Percentiles rank a stretch among this genome's conserved stretches.
phyloP scores from a whole-genome alignment of 106 monocot species.

The Xerophyta viscosa region DNA sequence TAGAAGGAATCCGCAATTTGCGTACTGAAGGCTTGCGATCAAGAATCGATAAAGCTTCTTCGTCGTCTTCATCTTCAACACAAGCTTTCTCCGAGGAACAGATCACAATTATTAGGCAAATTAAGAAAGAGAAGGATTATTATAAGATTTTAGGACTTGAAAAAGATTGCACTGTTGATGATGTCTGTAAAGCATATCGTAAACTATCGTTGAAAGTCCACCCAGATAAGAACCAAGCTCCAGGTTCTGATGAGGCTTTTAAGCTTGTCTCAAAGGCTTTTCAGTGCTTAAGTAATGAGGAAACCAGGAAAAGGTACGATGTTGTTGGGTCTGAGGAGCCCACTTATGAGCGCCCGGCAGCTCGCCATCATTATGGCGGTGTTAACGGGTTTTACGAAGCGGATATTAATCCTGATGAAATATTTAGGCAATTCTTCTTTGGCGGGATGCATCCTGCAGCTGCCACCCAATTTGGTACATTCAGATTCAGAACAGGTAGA shows the following conservation, averaged over 20 bases:
- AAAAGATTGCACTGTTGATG: conserved; percentile 65
- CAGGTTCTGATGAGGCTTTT: conserved; percentile 90
- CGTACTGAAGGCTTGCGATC: background rate
- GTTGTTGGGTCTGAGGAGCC: conserved; percentile 78
- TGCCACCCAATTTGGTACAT: conserved; percentile 52
- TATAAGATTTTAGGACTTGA: conserved; percentile 84
- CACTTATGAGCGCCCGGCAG: conserved; percentile 3
- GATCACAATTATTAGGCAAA: conserved; percentile 54
- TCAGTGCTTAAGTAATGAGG: conserved; percentile 87
- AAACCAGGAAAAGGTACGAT: conserved; percentile 72
- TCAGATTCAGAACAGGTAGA: conserved; percentile 55
- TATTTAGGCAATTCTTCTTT: conserved; percentile 94
- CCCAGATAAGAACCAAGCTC: conserved; percentile 93
- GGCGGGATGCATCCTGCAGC: conserved; percentile 42
- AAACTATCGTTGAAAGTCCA: conserved; percentile 94
- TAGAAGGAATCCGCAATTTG: background rate
- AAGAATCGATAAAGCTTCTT: background rate
- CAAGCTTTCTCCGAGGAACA: conserved; percentile 78
- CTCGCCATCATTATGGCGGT: conserved; percentile 22
- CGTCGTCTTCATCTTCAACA: conserved; percentile 11
- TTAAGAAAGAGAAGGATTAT: conserved; percentile 83
- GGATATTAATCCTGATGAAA: conserved; percentile 90
- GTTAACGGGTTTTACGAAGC: conserved; percentile 71
- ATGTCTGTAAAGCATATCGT: conserved; percentile 81
- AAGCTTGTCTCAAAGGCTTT: conserved; percentile 95